Percentiles rank a stretch among this genome's conserved stretches.
Evolutionary conservation across 208 protist species (phyloP).

Genomic region (Acanthamoeba lenticulata): DNA sequence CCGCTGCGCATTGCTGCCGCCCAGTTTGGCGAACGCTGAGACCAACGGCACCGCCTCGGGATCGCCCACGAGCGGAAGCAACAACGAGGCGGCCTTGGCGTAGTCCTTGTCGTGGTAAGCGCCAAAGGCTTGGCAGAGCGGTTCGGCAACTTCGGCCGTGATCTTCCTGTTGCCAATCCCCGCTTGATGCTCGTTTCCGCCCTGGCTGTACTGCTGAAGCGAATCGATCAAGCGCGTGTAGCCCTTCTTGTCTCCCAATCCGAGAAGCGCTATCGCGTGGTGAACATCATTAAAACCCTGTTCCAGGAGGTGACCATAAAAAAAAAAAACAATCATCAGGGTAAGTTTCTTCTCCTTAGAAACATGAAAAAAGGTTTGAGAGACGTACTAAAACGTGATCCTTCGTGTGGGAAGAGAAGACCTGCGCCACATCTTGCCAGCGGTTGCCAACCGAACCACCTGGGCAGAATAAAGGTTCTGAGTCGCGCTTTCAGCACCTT

Average conservation of each 20-base stretch:
- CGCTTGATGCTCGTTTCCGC: not conserved
- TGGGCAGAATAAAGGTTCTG: not conserved
- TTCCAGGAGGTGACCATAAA: not conserved
- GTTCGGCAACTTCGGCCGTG: not conserved
- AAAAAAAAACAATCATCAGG: too few relatives aligned
- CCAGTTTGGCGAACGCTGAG: not conserved
- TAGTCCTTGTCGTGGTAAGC: not conserved
- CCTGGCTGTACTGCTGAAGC: not conserved
- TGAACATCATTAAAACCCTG: slow-evolving; percentile 38
- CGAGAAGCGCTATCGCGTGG: not conserved
- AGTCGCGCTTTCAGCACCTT: not conserved
- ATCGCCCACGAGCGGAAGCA: not conserved
- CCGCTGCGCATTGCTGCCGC: slow-evolving; percentile 23
- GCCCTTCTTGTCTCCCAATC: not conserved
- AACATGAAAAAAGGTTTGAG: too few relatives aligned
- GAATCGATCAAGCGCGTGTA: not conserved
- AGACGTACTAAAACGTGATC: slow-evolving; percentile 6
- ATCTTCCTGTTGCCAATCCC: not conserved
- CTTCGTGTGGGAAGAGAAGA: not conserved
- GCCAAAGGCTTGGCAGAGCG: not conserved
- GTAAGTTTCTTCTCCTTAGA: too few relatives aligned
- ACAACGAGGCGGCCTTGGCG: not conserved
- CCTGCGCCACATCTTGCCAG: not conserved
- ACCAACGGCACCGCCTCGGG: not conserved
- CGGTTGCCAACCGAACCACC: not conserved